These are phyloP conservation scores for Solidago caesia DNA, from an alignment of 129 eudicot species.

Conservation along the genomic window DNA sequence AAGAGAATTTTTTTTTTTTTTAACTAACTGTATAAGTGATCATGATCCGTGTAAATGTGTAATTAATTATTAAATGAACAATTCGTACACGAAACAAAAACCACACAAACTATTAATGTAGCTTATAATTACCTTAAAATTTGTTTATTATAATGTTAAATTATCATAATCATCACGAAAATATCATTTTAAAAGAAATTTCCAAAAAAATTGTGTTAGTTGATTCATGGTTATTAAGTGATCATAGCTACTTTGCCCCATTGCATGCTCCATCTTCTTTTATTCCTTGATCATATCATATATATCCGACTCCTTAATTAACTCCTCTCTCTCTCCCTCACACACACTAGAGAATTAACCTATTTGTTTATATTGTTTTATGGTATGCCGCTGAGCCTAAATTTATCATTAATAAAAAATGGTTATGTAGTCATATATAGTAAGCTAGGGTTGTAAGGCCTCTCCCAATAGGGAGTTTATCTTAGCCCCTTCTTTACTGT, in stretches of 20 bases:
- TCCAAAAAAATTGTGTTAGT: slow-evolving; percentile 3
- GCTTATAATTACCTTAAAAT: neutral
- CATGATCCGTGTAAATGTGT: too few relatives aligned
- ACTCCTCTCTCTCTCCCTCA: slow-evolving; percentile 1
- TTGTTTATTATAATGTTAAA: neutral
- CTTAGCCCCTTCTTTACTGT: too few relatives aligned
- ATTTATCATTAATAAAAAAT: too few relatives aligned
- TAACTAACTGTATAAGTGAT: too few relatives aligned
- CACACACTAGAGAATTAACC: neutral
- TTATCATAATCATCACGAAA: neutral
- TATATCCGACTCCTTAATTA: neutral
- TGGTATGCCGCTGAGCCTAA: too few relatives aligned
- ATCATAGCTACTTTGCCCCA: neutral
- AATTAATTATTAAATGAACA: too few relatives aligned
- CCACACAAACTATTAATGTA: neutral
- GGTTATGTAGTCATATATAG: too few relatives aligned
- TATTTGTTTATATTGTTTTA: too few relatives aligned
- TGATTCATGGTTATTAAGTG: slow-evolving; percentile 19
- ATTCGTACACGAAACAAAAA: too few relatives aligned
- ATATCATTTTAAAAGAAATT: neutral
- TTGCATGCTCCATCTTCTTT: slow-evolving; percentile 16
- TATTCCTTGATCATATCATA: neutral
- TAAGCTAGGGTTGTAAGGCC: too few relatives aligned
- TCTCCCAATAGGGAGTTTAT: too few relatives aligned
- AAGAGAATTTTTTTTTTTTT: too few relatives aligned